Base-by-base conservation (phyloP, 164 flowering plant genomes). In the Protea cynaroides region DNA sequence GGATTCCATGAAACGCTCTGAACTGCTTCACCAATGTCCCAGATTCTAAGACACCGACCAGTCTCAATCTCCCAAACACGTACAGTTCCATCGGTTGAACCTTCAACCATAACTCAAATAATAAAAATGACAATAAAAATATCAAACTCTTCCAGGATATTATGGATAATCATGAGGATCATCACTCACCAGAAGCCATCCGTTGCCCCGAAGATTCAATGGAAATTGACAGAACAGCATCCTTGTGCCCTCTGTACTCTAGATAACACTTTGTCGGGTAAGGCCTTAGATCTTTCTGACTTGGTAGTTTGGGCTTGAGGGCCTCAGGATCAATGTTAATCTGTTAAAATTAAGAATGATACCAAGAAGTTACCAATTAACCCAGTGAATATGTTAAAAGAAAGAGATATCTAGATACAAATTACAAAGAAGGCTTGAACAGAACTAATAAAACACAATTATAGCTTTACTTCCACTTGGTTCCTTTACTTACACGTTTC, bases 1-100 rank as follows among this genome's bases (percentile, higher is more conserved):
- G 99, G 99, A 82, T 95, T 95, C 98, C 99, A 95, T 44, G 95
- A 83, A 63, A 95, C 98, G 65, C 69, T 75, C 15, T 72, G 80
- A 19, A 92, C 83, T 56, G 84, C 67, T 78, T 84, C 89, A 59
- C 81, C 91, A 62, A 90, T 34, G 37, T 82, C 84, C 93, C 91
- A 95, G 13, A 79, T 75, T 76, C 69, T 81, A 57, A 84, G 76
- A 58, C 97, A 90, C 73, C 96, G 82, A 58, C 92, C 89, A 80
- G 91, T 86, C 74, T 82, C 95, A 73, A 95, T 86, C 72, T 95
- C 98, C 99, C 99, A 95, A 59, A 95, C 46, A 46, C 99, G 94
- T 19, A 95, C 87, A 63, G 92, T 83, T 65, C 92, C 94, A 84
- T 92, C 99, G 54, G 25, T 71, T 47, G 97, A 94, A 72, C 97